Evolutionary conservation across 75 land plant species (phyloP), one percentile per base, ranked within the genome.

Genomic region (Cunninghamia lanceolata): DNA sequence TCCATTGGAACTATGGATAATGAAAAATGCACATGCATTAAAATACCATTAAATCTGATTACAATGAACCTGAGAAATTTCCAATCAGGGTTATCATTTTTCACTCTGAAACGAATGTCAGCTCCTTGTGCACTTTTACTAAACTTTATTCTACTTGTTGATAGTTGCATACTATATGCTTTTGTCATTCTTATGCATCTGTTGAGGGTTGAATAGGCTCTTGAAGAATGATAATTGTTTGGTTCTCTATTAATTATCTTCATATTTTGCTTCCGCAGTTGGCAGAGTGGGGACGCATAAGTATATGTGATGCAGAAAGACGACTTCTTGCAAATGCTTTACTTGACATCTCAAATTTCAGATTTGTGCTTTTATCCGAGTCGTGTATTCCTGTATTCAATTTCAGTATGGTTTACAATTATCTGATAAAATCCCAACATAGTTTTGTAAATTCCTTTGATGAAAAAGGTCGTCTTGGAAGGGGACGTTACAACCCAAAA

Each of bases 261-360:
- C 34, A 30, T 83, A 36, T 28, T 53, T 83, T 83, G 46, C 46
- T 45, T 80, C n/a, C 54, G 39, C 89, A 93, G 94, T 86, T 39
- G 40, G 87, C 88, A 34, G 90, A 89, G 52, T 95, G 96, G 96
- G 95, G 96, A 53, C 89, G 85, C 63, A 94, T 94, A 84, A 94
- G 94, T 40, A 94, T 95, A 92, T 91, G 94, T 84, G 96, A 95
- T 76, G 96, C 94, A 9, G 96, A 94, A 86, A 91, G 96, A 56
- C 88, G 96, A 53, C 94, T 95, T 36, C 84, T 95, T 3, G 95
- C 94, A 36, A 95, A 95, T 88, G 92, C 96, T 50, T 85, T 95
- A 50, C 95, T 95, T 1, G 96, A 95, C 87, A 73, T 88, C 50
- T 85, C 92, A 39, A 95, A 95, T 84, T 89, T 87, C 83, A 89